phyloP scores from a whole-genome alignment of 2,329 filamentous ascomycete species.

The Coniochaeta sp. region DNA sequence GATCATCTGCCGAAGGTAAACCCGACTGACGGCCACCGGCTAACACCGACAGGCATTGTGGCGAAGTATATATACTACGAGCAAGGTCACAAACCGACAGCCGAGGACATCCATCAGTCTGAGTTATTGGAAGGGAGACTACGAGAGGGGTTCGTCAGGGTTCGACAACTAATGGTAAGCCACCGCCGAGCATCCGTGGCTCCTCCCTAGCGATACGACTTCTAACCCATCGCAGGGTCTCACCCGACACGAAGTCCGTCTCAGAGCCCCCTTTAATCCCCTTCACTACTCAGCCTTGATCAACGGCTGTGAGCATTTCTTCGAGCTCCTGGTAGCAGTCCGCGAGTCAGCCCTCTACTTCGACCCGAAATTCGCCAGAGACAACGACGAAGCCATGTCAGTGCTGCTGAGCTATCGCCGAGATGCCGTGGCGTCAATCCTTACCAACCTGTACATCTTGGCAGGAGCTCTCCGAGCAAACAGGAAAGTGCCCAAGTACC shows the following conservation, averaged over 20 bases:
- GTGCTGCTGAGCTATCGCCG: conserved; percentile 42
- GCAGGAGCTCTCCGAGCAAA: conserved; percentile 46
- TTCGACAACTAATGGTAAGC: conserved; percentile 45
- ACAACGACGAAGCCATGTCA: conserved; percentile 39
- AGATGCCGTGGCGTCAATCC: conserved; percentile 49
- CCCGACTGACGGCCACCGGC: not conserved
- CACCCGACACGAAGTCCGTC: conserved; percentile 51
- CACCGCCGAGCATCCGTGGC: not conserved
- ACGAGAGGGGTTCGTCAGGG: conserved; percentile 52
- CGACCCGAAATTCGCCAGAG: conserved; percentile 43
- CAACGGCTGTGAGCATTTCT: conserved; percentile 48
- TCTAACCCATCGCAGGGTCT: conserved; percentile 27
- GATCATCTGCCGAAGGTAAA: not conserved
- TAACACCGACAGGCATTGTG: conserved; percentile 31
- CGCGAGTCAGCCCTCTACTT: conserved; percentile 52
- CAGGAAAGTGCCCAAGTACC: conserved; percentile 44
- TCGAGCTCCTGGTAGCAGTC: conserved; percentile 50
- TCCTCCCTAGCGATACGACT: not conserved
- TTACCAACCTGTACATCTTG: conserved; percentile 52
- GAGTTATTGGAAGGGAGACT: conserved; percentile 52
- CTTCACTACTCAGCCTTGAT: conserved; percentile 49
- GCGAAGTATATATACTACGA: conserved; percentile 54
- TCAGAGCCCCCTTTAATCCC: conserved; percentile 49
- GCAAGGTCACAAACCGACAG: conserved; percentile 41
- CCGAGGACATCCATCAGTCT: conserved; percentile 42